Evolutionary conservation across 345 rosid species (phyloP).

Genomic region (Firmiana major): DNA sequence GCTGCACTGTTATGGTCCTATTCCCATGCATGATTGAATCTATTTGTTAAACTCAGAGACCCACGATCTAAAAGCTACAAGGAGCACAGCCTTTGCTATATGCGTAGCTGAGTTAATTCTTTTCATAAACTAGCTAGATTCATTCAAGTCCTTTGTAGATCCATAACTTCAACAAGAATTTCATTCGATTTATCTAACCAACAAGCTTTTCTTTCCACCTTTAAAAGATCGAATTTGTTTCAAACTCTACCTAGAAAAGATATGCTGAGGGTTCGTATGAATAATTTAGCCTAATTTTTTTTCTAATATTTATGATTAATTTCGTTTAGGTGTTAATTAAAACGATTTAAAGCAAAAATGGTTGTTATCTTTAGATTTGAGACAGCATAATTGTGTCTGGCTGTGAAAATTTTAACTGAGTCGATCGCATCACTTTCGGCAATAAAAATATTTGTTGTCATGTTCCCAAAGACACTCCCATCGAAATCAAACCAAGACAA

Average conservation of each 20-base stretch:
- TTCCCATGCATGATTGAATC: neutral
- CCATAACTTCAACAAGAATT: neutral
- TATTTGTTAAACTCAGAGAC: too few species aligned
- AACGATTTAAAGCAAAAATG: neutral
- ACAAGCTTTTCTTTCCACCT: too few species aligned
- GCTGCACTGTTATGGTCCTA: neutral
- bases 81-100: neutral
- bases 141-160: neutral
- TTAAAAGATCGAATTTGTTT: neutral
- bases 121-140: too few species aligned
- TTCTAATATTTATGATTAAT: too few species aligned
- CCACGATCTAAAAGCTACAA: neutral
- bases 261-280: too few species aligned
- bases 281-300: too few species aligned
- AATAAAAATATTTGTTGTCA: neutral
- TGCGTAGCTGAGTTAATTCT: neutral
- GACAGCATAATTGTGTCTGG: neutral
- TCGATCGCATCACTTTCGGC: neutral
- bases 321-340: too few species aligned
- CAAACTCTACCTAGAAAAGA: neutral
- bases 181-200: neutral
- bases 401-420: neutral
- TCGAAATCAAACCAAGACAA: neutral
- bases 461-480: neutral
- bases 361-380: too few species aligned